A percentile compares a stretch with the other conserved stretches of the same genome.
These are phyloP conservation scores for Aspergillus jensenii DNA, from an alignment of 2,329 filamentous ascomycete genomes.

Conservation along the genomic window DNA sequence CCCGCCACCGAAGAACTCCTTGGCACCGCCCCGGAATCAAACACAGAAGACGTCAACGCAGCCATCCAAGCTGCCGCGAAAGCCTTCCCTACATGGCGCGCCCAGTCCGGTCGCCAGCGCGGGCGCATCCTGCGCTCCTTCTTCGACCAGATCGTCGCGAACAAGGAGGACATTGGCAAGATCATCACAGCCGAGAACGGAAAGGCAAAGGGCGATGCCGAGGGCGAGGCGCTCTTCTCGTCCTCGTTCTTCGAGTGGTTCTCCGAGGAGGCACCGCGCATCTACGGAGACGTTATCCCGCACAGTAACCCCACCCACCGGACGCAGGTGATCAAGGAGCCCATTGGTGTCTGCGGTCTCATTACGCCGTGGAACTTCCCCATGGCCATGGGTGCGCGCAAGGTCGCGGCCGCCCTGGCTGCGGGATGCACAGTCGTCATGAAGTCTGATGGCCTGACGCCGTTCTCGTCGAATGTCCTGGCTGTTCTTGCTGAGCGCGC, in stretches of 20 bases:
- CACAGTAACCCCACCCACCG: constrained; percentile 54
- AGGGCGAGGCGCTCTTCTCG: constrained; percentile 51
- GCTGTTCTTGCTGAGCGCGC: constrained; percentile 80
- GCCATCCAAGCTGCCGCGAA: constrained; percentile 76
- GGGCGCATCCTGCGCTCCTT: constrained; percentile 60
- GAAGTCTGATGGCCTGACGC: constrained; percentile 86
- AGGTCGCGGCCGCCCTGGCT: constrained; percentile 62
- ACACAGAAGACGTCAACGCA: constrained; percentile 67
- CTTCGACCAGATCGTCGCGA: constrained; percentile 62
- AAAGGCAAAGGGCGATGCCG: constrained; percentile 54
- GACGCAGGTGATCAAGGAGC: constrained; percentile 37
- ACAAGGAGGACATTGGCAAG: constrained; percentile 53
- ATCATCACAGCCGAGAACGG: constrained; percentile 51
- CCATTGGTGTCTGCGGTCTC: constrained; percentile 63
- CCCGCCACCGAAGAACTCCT: constrained; percentile 76
- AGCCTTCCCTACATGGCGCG: constrained; percentile 61
- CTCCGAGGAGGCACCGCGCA: constrained; percentile 55
- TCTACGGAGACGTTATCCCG: constrained; percentile 59
- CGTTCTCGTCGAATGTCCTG: constrained; percentile 79
- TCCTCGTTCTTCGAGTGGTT: constrained; percentile 59
- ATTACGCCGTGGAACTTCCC: constrained; percentile 68
- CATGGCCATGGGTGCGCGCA: constrained; percentile 48
- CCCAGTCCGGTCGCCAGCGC: constrained; percentile 58
- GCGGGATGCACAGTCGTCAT: constrained; percentile 88
- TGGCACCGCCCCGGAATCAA: constrained; percentile 76